Evolutionary conservation across 805 yeast species (phyloP), one percentile per base, ranked within the genome.

Genomic region (Saturnispora besseyi): DNA sequence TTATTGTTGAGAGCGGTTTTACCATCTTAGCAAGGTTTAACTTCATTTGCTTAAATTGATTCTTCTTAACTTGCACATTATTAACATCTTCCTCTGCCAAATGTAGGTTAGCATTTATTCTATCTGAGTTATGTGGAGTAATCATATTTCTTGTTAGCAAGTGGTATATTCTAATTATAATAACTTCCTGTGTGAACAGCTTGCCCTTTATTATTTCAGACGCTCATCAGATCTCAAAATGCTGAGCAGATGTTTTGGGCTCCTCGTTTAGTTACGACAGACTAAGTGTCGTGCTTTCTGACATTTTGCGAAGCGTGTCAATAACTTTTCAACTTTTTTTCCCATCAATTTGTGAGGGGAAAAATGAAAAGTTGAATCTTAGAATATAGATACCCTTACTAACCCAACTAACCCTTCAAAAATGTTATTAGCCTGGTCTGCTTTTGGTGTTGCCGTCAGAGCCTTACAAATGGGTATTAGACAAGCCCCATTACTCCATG

Each of bases 381-480:
- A 8, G 9, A 36, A 10, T 21, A 18, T 7, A 5, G 11, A 18
- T 36, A 21, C 21, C 40, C 18, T 18, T 36, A 9, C 24, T 22
- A 36, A 7, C 6, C 6, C 29, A 26, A 26, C 29, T 36, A 36
- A 8, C 24, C 40, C 21, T 11, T 9, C 40, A 18, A 41, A 42
- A 21, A 57, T 57, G 63, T 45, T 65, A 62, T 57, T 59, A 40
- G 71, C 70, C 29, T 69, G 73, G 73, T 67, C 72, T 15, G 52
- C 58, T 7, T 67, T 68, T 47, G 73, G 76, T 44, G 66, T 67
- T 31, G 59, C 65, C 34, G 73, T 68, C 11, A 71, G 77, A 63
- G 73, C 71, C 3, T 68, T 68, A 55, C 77, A 73, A 57, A 52
- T 69, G 51, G 77, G 76, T 33, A 60, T 74, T 30, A 63, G 71